These are phyloP conservation scores for Pugionium cornutum DNA, from an alignment of 345 rosid species.

Conservation along the genomic window DNA sequence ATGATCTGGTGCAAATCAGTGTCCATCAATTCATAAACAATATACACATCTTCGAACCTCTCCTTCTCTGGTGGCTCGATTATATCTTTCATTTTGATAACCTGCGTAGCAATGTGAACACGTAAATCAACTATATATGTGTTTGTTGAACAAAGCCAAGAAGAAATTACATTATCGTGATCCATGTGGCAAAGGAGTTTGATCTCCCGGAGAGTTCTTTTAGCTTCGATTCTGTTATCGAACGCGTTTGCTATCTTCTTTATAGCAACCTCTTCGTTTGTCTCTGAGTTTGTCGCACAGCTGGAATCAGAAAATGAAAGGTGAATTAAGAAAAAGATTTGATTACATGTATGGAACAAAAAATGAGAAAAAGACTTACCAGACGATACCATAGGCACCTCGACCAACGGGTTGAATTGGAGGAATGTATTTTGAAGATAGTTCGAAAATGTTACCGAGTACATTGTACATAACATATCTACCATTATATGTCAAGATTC, in stretches of 20 bases:
- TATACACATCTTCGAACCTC: conserved; percentile 81
- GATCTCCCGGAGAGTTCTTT: conserved; percentile 88
- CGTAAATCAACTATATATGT: conserved; percentile 5
- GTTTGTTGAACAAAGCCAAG: not conserved
- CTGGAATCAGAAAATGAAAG: conserved; percentile 31
- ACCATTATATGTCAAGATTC: conserved; percentile 44
- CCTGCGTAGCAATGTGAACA: conserved; percentile 41
- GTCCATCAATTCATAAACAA: conserved; percentile 87
- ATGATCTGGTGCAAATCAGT: conserved; percentile 91
- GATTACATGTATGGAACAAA: not conserved
- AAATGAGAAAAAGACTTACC: conserved; percentile 46
- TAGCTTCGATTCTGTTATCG: conserved; percentile 88
- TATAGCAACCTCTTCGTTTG: conserved; percentile 83
- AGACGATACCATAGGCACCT: conserved; percentile 89
- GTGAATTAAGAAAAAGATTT: not conserved
- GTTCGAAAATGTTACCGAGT: conserved; percentile 64
- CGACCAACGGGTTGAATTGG: conserved; percentile 83
- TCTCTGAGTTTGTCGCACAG: conserved; percentile 74
- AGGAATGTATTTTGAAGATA: conserved; percentile 77
- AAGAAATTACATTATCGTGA: conserved; percentile 69
- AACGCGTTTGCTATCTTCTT: conserved; percentile 93
- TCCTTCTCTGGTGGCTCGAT: conserved; percentile 69
- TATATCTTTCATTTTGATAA: conserved; percentile 83
- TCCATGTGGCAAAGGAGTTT: conserved; percentile 90
- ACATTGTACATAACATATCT: conserved; percentile 63